These are phyloP conservation scores for Botrytis tulipae DNA, from an alignment of 2,329 filamentous ascomycete species.

Conservation along the genomic window DNA sequence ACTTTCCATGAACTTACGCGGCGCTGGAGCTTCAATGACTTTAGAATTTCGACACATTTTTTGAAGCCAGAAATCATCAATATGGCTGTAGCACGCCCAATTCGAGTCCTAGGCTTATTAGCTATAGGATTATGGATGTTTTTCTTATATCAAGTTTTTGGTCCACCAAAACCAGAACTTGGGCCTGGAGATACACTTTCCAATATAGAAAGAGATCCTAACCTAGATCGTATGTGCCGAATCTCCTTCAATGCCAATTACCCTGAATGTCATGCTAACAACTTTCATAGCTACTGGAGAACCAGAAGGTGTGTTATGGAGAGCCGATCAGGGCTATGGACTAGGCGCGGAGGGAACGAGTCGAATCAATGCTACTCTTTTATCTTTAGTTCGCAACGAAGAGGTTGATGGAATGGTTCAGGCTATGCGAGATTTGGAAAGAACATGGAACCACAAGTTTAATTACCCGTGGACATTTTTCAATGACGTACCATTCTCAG, in stretches of 20 bases:
- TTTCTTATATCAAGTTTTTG: conserved; percentile 73
- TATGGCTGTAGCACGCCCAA: conserved; percentile 84
- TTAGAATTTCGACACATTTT: conserved; percentile 19
- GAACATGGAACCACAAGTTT: conserved; percentile 97
- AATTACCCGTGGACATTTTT: conserved; percentile 99
- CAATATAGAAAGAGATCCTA: conserved; percentile 76
- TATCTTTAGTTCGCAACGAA: conserved; percentile 88
- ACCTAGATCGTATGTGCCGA: conserved; percentile 71
- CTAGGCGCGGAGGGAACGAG: conserved; percentile 71
- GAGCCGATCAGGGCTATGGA: conserved; percentile 74
- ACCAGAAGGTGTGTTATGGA: conserved; percentile 72
- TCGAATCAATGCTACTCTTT: conserved; percentile 88
- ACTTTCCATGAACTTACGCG: conserved; percentile 22
- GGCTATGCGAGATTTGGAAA: conserved; percentile 87
- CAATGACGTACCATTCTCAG: conserved; percentile 90
- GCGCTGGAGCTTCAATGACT: conserved; percentile 16
- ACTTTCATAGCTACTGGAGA: conserved; percentile 68
- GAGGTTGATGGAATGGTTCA: conserved; percentile 81
- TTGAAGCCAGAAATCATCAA: conserved; percentile 37
- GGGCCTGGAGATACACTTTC: conserved; percentile 47
- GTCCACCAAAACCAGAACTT: conserved; percentile 48
- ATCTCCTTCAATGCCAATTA: background rate
- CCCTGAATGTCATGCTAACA: conserved; percentile 19
- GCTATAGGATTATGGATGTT: conserved; percentile 74
- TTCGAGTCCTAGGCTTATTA: conserved; percentile 72